A percentile compares a stretch with the other conserved stretches of the same genome.
phyloP scores from a whole-genome alignment of 164 flowering plant genomes.

The Vitis vinifera region ASM3070453v1 NC_081808.1:642001-642500 shows the following conservation, averaged over 20 bases:
- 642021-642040: too few species aligned
- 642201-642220: too few species aligned
- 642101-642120: slow-evolving; percentile 92
- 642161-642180: too few species aligned
- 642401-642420: too few species aligned
- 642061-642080: slow-evolving; percentile 86
- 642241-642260: not conserved
- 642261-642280: too few species aligned
- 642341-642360: too few species aligned
- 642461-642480: not conserved
- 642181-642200: too few species aligned
- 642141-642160: not conserved
- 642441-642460: too few species aligned
- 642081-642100: slow-evolving; percentile 81
- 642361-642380: too few species aligned
- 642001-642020: too few species aligned
- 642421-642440: too few species aligned
- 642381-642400: too few species aligned
- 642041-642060: slow-evolving; percentile 67
- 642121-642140: slow-evolving; percentile 62
- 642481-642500: not conserved
- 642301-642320: not conserved
- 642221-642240: not conserved
- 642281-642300: not conserved
- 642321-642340: not conserved